Evolutionary conservation across 306 rosid species (phyloP).

Genomic region (Clitoria ternatea): DNA sequence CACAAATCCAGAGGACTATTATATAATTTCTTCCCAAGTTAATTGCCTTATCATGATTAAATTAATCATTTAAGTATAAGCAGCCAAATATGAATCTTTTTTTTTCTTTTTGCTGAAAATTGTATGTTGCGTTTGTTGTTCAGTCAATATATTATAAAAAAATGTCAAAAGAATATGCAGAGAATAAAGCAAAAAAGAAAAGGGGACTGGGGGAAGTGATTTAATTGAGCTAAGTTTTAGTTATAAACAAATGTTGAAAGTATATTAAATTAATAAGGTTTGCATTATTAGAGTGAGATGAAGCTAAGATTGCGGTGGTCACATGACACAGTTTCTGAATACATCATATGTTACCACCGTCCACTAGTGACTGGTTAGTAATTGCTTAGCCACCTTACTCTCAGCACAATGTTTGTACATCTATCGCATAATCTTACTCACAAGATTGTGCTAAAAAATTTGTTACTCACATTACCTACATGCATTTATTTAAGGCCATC

Average conservation of each 20-base stretch:
- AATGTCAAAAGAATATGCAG: slow-evolving; percentile 18
- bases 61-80: slow-evolving; percentile 12
- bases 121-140: slow-evolving; percentile 6
- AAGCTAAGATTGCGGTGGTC: slow-evolving; percentile 62
- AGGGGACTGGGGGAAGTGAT: not conserved
- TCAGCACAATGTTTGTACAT: not conserved
- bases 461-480: not conserved
- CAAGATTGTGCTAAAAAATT: not conserved
- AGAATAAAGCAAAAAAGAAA: slow-evolving; percentile 30
- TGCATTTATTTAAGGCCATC: slow-evolving; percentile 11
- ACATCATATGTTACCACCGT: slow-evolving; percentile 34
- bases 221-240: slow-evolving; percentile 1
- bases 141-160: slow-evolving; percentile 25
- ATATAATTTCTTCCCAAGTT: slow-evolving; percentile 7
- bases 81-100: slow-evolving; percentile 24
- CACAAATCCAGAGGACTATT: slow-evolving; percentile 54
- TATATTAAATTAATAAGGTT: not conserved
- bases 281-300: slow-evolving; percentile 39
- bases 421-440: not conserved
- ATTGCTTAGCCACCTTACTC: not conserved
- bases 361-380: slow-evolving; percentile 18
- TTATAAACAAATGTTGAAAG: not conserved
- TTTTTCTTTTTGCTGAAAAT: not conserved
- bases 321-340: slow-evolving; percentile 40
- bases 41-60: not conserved